These are phyloP conservation scores for Aspergillus pseudonomiae DNA, from an alignment of 2,329 filamentous ascomycete genomes.

Conservation along the genomic window DNA sequence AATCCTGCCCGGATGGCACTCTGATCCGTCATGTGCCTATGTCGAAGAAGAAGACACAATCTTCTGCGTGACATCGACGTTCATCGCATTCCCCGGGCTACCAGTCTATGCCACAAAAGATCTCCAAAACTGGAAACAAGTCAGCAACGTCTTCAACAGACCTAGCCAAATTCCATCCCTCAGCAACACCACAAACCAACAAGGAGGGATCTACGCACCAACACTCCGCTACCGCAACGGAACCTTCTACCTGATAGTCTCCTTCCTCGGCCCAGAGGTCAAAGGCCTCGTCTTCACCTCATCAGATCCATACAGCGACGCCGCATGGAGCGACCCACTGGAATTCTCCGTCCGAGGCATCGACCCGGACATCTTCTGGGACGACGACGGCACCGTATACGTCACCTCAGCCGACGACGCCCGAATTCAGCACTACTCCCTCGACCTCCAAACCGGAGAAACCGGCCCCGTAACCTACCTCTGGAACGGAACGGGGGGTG, in stretches of 20 bases:
- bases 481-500: slow-evolving; percentile 54
- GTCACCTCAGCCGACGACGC: slow-evolving; percentile 1
- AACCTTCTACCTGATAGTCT: slow-evolving; percentile 39
- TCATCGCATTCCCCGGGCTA: slow-evolving; percentile 50
- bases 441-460: slow-evolving; percentile 33
- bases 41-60: slow-evolving; percentile 30
- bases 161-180: slow-evolving; percentile 39
- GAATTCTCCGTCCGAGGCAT: slow-evolving; percentile 11
- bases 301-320: slow-evolving; percentile 2
- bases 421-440: slow-evolving; percentile 9
- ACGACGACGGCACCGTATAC: slow-evolving; percentile 15
- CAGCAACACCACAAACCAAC: slow-evolving; percentile 14
- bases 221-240: slow-evolving; percentile 45
- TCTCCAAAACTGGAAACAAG: slow-evolving; percentile 23
- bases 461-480: slow-evolving; percentile 4
- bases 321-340: slow-evolving; percentile 16
- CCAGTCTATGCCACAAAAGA: slow-evolving; percentile 51
- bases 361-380: slow-evolving; percentile 17
- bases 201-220: slow-evolving; percentile 45
- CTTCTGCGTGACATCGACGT: slow-evolving; percentile 51
- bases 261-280: not conserved
- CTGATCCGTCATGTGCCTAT: slow-evolving; percentile 50
- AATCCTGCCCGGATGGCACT: slow-evolving; percentile 45
- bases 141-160: slow-evolving; percentile 25
- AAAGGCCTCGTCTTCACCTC: slow-evolving; percentile 8